A percentile compares a stretch with the other conserved stretches of the same genome.
These are phyloP conservation scores for Podila clonocystis DNA, from an alignment of 192 early-diverging fungal genomes.

Conservation along the genomic window DNA sequence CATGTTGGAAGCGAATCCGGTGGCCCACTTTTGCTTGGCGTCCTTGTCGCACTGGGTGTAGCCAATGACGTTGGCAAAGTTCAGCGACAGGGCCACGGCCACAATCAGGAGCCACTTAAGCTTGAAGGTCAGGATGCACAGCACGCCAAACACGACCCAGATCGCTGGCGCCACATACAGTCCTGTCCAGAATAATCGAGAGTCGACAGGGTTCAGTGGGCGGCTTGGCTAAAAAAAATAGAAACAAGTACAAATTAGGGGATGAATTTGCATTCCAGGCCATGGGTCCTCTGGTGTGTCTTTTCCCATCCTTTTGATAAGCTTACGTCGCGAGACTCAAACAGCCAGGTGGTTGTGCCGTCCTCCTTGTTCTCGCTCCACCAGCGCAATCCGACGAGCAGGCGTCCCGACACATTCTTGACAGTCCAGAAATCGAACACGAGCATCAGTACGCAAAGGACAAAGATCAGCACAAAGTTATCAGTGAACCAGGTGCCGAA, in stretches of 20 bases:
- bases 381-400: conserved; percentile 98
- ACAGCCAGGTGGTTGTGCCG: conserved; percentile 95
- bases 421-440: conserved; percentile 99
- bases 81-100: conserved; percentile 85
- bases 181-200: conserved; percentile 92
- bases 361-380: conserved; percentile 99
- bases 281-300: neutral
- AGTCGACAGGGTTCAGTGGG: conserved; percentile 85
- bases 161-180: conserved; percentile 87
- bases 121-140: conserved; percentile 76
- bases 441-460: conserved; percentile 89
- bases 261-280: neutral
- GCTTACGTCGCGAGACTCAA: conserved; percentile 90
- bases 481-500: conserved; percentile 84
- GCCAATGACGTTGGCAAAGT: conserved; percentile 92
- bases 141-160: conserved; percentile 87
- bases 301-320: neutral
- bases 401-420: conserved; percentile 96
- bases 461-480: conserved; percentile 92
- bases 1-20: conserved; percentile 66
- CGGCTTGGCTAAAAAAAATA: conserved; percentile 64
- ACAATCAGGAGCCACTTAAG: conserved; percentile 89
- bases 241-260: neutral
- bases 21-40: conserved; percentile 79
- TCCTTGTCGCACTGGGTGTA: conserved; percentile 97